Base-by-base conservation (phyloP, 208 protist genomes). In the Crithidia fasciculata region DNA sequence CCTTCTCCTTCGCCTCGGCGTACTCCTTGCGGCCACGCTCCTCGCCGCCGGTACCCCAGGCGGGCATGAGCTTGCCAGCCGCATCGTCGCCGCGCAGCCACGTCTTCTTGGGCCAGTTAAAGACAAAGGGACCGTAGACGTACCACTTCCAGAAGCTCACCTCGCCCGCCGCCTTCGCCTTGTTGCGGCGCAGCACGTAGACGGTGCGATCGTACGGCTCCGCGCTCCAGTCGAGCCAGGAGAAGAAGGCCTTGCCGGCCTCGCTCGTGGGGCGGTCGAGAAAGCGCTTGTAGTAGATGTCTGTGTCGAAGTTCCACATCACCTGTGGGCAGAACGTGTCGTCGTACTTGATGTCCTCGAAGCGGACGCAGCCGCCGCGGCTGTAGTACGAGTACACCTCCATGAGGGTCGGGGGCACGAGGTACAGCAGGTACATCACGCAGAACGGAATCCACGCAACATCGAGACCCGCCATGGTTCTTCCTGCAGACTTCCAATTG, bases 321-420 rank as follows among this genome's bases (percentile, higher is more conserved):
- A 84, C 78, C 69, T 90, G 79, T 43, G 75, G 83, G 40, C 68
- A 82, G 71, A 90, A 97, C 12, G 85, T 89, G 74, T 97, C 92
- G 60, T 97, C 92, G 65, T 90, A 93, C 68, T 94, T 92, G 61
- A 94, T 79, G 52, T 97, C 92, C 72, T 95, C 90, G 77, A 80
- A 90, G 60, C 86, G 81, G 19, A 93, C 86, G 56, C 95, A 80
- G 16, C 92, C 92, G 37, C 92, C 92, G 59, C 92, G 90, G 63
- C 84, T 94, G 72, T 97, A 97, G 80, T 97, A 97, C 18, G 86
- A 91, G 76, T 95, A 95, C 44, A 97, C 89, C 76, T 95, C 90
- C 90, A 95, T 93, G 78, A 97, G 85, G 2, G 92, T 95, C n/a
- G 90, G 92, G 8, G 88, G 92, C 52, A 97, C 91, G 57, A 94